Percentiles rank a stretch among this genome's conserved stretches.
Evolutionary conservation across 371 early-diverging fungal genomes (phyloP).

Genomic region (Syncephalis fuscata): DNA sequence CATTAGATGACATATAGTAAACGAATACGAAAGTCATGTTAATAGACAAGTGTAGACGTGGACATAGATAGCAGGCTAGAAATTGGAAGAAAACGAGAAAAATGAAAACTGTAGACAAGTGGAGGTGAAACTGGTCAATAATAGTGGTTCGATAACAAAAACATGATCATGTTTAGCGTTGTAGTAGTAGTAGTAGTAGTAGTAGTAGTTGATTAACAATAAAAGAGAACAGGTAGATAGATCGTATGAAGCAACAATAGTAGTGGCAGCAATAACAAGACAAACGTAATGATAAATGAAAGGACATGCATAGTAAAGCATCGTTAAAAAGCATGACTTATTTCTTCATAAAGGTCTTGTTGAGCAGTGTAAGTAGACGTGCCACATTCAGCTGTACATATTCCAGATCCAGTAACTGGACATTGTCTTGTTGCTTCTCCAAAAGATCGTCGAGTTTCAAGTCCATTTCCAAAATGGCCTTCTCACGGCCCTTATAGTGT

Average conservation of each 20-base stretch:
- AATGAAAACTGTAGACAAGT: background rate
- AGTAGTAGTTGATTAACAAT: no score
- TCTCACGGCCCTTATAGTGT: constrained; percentile 81
- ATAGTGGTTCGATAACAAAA: no score
- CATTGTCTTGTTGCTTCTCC: constrained; percentile 89
- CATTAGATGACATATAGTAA: no score
- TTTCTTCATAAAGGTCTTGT: constrained; percentile 34
- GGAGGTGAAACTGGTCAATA: background rate
- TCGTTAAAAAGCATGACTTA: background rate
- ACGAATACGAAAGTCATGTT: no score
- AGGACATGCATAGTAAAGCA: background rate
- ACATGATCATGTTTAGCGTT: no score
- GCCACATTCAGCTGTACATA: constrained; percentile 69
- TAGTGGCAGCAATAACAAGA: background rate
- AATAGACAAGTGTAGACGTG: no score
- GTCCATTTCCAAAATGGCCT: constrained; percentile 90
- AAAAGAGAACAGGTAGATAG: background rate
- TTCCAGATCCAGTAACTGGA: constrained; percentile 74
- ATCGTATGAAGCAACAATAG: background rate
- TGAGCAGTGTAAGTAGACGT: constrained; percentile 28
- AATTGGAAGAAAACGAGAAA: no score
- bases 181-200: no score
- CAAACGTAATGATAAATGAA: background rate
- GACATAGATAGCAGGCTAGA: no score
- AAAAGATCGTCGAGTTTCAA: constrained; percentile 85